These are phyloP conservation scores for Blastobotrys malaysiensis DNA, from an alignment of 1,139 yeast species.

Conservation along the genomic window DNA sequence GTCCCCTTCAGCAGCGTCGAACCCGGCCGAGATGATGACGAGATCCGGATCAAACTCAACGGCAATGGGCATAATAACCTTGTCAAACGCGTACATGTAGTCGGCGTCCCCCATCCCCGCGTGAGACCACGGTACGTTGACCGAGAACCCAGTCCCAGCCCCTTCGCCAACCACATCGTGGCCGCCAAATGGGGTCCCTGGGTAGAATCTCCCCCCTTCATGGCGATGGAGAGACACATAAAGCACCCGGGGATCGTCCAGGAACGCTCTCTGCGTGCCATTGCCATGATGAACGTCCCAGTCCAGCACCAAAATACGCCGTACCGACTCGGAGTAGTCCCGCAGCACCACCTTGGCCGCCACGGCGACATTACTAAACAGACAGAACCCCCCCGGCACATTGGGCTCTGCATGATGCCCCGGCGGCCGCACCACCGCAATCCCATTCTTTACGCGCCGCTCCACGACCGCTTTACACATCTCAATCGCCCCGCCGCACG, in stretches of 20 bases:
- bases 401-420: slow-evolving; percentile 99
- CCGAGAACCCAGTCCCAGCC: slow-evolving; percentile 75
- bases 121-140: slow-evolving; percentile 93
- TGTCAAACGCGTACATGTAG: slow-evolving; percentile 85
- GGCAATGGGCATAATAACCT: slow-evolving; percentile 84
- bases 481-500: slow-evolving; percentile 97
- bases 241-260: slow-evolving; percentile 81
- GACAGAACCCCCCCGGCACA: slow-evolving; percentile 93
- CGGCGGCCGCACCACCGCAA: slow-evolving; percentile 97
- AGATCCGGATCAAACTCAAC: slow-evolving; percentile 89
- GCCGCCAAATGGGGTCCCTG: slow-evolving; percentile 82
- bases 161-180: slow-evolving; percentile 79
- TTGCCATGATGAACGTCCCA: slow-evolving; percentile 99
- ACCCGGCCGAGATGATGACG: slow-evolving; percentile 89
- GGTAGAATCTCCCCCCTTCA: slow-evolving; percentile 89
- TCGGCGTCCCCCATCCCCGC: slow-evolving; percentile 96
- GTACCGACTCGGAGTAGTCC: slow-evolving; percentile 80
- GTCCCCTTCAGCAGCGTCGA: slow-evolving; percentile 98
- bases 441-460: slow-evolving; percentile 81
- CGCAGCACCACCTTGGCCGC: slow-evolving; percentile 85
- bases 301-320: slow-evolving; percentile 78
- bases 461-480: slow-evolving; percentile 95
- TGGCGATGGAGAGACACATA: slow-evolving; percentile 89
- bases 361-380: slow-evolving; percentile 94
- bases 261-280: slow-evolving; percentile 92